Conservation (phyloP, 2,329 filamentous ascomycete genomes). For the Clonostachys solani region DNA sequence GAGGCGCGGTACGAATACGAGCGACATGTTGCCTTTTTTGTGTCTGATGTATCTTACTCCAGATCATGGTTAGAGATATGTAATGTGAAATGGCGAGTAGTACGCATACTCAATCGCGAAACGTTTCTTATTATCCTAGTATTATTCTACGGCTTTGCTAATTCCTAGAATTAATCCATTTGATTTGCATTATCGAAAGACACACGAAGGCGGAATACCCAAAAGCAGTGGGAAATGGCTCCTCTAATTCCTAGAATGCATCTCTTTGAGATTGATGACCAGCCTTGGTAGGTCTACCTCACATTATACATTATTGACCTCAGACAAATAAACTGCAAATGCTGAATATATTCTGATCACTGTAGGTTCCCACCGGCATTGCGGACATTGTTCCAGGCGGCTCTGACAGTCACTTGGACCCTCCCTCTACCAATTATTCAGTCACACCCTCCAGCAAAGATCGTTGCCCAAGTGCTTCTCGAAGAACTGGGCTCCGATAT, state of each 20-base stretch:
- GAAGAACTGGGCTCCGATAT: conserved; percentile 41
- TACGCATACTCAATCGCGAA: no score
- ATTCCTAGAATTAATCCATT: no score
- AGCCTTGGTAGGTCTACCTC: conserved; percentile 47
- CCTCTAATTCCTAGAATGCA: conserved; percentile 54
- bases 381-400: conserved; percentile 60
- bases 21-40: no score
- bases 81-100: no score
- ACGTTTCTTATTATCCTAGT: no score
- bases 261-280: conserved; percentile 65
- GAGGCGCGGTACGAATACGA: no score
- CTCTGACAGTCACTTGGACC: conserved; percentile 61
- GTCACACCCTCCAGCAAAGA: conserved; percentile 47
- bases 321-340: not conserved
- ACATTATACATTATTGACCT: not conserved
- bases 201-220: conserved; percentile 13
- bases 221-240: conserved; percentile 26
- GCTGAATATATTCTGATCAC: no score
- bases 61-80: no score
- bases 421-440: conserved; percentile 58
- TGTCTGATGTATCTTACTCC: no score
- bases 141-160: no score
- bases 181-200: no score
- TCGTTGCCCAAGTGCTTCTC: conserved; percentile 55
- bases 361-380: conserved; percentile 62